Conservation (phyloP, 169 alveolate genomes). For the Eimeria acervulina region DNA sequence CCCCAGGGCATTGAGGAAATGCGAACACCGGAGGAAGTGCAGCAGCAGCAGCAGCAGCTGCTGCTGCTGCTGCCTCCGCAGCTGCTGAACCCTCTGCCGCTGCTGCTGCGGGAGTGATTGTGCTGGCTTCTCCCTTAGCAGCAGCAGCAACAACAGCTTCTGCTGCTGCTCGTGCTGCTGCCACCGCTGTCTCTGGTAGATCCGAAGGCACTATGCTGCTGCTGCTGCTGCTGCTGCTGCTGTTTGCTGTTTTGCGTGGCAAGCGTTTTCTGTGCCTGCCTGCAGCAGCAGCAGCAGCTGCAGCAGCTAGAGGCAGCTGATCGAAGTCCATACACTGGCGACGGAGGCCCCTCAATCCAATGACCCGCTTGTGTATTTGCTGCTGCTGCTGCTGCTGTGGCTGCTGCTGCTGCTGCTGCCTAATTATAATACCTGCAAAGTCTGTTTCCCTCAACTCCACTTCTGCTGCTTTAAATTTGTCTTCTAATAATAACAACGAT, state of each 20-base stretch:
- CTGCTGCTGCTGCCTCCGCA: constrained; percentile 9
- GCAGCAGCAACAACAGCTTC: not conserved
- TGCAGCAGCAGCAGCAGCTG: constrained; percentile 55
- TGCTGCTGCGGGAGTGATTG: not conserved
- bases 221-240: constrained; percentile 25
- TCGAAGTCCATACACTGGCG: constrained; percentile 35
- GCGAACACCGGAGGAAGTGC: not conserved
- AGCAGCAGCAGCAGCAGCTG: constrained; percentile 28
- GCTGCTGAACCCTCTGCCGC: not conserved
- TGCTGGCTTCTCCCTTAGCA: not conserved
- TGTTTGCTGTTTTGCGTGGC: not conserved
- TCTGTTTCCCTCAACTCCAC: not conserved
- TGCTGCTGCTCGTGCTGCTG: not conserved
- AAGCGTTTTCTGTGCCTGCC: not conserved
- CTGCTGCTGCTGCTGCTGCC: constrained; percentile 52
- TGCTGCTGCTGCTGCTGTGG: constrained; percentile 7
- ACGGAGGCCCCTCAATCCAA: constrained; percentile 16
- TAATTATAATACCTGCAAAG: not conserved
- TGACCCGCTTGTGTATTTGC: not conserved
- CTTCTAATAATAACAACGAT: not conserved
- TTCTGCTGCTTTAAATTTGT: constrained; percentile 10
- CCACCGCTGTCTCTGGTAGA: not conserved
- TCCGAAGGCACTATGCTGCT: not conserved
- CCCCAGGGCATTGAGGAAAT: no score
- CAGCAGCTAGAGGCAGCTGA: constrained; percentile 2